These are phyloP conservation scores for Neurospora sp. DNA, from an alignment of 495 filamentous ascomycete genomes.

Conservation along the genomic window DNA sequence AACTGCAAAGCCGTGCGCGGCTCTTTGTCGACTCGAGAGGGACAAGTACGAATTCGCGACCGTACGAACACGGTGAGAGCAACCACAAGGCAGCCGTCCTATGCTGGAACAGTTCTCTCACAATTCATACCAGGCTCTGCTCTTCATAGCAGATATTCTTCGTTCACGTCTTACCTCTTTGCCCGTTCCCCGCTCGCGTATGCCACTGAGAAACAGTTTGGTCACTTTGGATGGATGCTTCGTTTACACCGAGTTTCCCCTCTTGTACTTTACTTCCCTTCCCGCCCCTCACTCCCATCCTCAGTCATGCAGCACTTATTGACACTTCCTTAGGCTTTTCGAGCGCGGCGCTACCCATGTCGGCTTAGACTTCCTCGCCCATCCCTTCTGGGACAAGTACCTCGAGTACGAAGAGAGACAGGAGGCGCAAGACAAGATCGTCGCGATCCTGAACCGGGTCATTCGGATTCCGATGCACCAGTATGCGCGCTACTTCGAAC, in stretches of 20 bases:
- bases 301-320: constrained; percentile 33
- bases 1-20: constrained; percentile 18
- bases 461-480: constrained; percentile 95
- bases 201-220: constrained; percentile 33
- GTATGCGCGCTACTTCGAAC: constrained; percentile 90
- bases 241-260: constrained; percentile 43
- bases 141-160: constrained; percentile 30
- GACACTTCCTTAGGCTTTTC: constrained; percentile 66
- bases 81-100: constrained; percentile 37
- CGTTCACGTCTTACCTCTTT: constrained; percentile 36
- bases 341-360: constrained; percentile 80
- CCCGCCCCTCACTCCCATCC: constrained; percentile 31
- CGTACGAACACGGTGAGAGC: constrained; percentile 42
- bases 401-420: constrained; percentile 89
- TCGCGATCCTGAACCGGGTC: constrained; percentile 73
- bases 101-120: constrained; percentile 45
- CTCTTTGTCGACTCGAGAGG: constrained; percentile 17
- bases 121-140: constrained; percentile 48
- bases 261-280: constrained; percentile 48
- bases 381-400: constrained; percentile 99
- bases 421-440: constrained; percentile 78
- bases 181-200: constrained; percentile 30
- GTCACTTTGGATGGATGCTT: constrained; percentile 40
- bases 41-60: constrained; percentile 14
- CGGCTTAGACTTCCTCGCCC: constrained; percentile 85